These are phyloP conservation scores for Manihot esculenta DNA, from an alignment of 441 rosid genomes.

Conservation along the genomic window DNA sequence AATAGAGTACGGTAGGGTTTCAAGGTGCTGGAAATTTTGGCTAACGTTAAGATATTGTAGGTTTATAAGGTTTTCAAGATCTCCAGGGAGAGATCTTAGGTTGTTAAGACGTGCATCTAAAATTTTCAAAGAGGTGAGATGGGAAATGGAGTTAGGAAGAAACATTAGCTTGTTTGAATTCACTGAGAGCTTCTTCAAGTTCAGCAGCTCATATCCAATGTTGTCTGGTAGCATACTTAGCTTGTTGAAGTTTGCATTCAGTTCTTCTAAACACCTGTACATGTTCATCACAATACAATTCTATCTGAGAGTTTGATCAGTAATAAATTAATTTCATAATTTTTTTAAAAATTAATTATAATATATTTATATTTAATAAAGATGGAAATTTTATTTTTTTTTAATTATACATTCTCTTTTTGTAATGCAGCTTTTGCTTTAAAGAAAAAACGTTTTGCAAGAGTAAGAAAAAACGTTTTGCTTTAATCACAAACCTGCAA, in stretches of 20 bases:
- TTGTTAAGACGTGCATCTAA: constrained; percentile 82
- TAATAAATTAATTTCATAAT: too few relatives aligned
- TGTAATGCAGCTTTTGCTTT: too few relatives aligned
- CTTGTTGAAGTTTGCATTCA: constrained; percentile 90
- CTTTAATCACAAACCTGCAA: constrained; percentile 52
- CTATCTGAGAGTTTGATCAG: too few relatives aligned
- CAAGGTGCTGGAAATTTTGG: constrained; percentile 76
- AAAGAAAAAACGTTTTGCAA: too few relatives aligned
- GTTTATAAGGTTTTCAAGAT: constrained; percentile 68
- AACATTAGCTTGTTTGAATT: constrained; percentile 69
- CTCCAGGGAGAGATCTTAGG: constrained; percentile 68
- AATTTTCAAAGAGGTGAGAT: constrained; percentile 53
- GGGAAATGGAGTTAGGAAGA: constrained; percentile 68
- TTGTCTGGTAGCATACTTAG: constrained; percentile 62
- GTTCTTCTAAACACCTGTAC: constrained; percentile 63
- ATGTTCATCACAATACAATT: too few relatives aligned
- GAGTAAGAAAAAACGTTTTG: too few relatives aligned
- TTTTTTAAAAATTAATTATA: too few relatives aligned
- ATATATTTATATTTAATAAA: too few relatives aligned
- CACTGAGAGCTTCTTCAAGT: constrained; percentile 61
- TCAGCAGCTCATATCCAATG: constrained; percentile 60
- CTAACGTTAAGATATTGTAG: constrained; percentile 72
- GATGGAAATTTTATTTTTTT: too few relatives aligned
- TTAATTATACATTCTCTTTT: too few relatives aligned
- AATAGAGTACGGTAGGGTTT: constrained; percentile 58